Evolutionary conservation across 768 basidiomycete species (phyloP), one percentile per base, ranked within the genome.

Genomic region (Leccinum sublutescens): DNA sequence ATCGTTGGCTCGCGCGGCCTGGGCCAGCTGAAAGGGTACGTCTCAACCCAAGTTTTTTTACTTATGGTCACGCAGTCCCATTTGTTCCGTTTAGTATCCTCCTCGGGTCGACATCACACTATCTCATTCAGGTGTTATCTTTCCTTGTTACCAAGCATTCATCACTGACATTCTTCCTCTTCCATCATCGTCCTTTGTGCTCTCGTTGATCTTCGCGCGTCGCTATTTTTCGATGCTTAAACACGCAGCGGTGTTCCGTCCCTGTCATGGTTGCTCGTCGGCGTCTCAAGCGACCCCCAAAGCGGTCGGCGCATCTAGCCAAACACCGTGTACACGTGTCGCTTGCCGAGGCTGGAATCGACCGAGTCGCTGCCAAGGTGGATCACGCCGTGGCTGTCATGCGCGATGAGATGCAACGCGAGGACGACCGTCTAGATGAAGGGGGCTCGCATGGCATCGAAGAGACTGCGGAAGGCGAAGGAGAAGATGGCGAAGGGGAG

Each of bases 191-290:
- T 50, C 21, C 0, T 15, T 19, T 12, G 59, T 19, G 11, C 27
- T 21, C n/a, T 54, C 23, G 14, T 6, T 33, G 12, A 23, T 33
- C 17, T 25, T 31, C 5, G 19, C 40, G 19, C 19, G 5, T 27
- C 12, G 14, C 43, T 45, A 48, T 43, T 15, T 25, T 27, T 60
- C 0, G 38, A 27, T 36, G 60, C 8, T 2, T 5, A n/a, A 5
- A 36, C 14, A 14, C 65, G 65, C 71, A 93, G 81, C 95, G 93
- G 75, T 95, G 93, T 61, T 93, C 93, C 15, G 95, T 96, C 0
- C 95, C 95, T 0, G 94, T 97, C 56, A 96, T 98, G 95, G 93
- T 96, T 55, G 93, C 95, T 5, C 91, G 95, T 55, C 86, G 94
- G 54, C 82, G 95, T 12, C 86, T 97, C 71, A 93, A 92, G 74